phyloP scores from a whole-genome alignment of 2,329 filamentous ascomycete genomes.

The Stachybotrys echinatus region DNA sequence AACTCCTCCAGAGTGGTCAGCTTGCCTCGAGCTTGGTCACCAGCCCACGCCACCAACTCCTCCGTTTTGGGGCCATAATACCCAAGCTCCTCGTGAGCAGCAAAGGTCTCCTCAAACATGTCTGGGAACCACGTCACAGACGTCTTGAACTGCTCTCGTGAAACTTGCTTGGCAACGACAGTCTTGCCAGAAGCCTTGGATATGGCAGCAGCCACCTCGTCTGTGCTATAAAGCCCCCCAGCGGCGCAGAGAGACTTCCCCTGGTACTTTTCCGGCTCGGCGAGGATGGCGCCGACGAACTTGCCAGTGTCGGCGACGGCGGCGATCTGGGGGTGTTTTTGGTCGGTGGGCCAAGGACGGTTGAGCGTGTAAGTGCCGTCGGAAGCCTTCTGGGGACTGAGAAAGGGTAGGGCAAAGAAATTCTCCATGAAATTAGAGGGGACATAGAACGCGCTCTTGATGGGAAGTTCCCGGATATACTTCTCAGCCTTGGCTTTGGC shows the following conservation, averaged over 20 bases:
- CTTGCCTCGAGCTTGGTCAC: constrained; percentile 11
- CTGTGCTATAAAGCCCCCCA: constrained; percentile 26
- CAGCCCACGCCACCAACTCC: constrained; percentile 13
- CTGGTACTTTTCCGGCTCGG: constrained; percentile 33
- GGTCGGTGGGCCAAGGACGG: constrained; percentile 13
- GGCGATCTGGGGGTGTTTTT: constrained; percentile 38
- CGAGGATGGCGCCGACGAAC: constrained; percentile 33
- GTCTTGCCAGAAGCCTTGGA: constrained; percentile 32
- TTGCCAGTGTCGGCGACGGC: constrained; percentile 37
- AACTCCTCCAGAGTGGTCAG: constrained; percentile 15
- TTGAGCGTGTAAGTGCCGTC: constrained; percentile 21
- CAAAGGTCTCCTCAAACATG: constrained; percentile 5
- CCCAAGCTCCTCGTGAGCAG: constrained; percentile 12
- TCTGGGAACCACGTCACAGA: constrained; percentile 8
- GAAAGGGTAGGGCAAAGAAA: constrained; percentile 16
- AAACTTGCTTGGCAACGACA: constrained; percentile 14
- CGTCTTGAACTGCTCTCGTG: constrained; percentile 11
- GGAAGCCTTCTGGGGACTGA: constrained; percentile 20
- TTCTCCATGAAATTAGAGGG: constrained; percentile 39
- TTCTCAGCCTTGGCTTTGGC: constrained; percentile 44
- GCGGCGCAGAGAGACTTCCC: constrained; percentile 42
- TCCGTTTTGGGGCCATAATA: constrained; percentile 14
- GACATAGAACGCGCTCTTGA: constrained; percentile 37
- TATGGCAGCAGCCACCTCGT: constrained; percentile 33
- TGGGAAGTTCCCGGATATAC: constrained; percentile 42